A percentile compares a stretch with the other conserved stretches of the same genome.
phyloP scores from a whole-genome alignment of 1,284 basidiomycete species.

The Pseudomicrostroma phylloplanum region DNA sequence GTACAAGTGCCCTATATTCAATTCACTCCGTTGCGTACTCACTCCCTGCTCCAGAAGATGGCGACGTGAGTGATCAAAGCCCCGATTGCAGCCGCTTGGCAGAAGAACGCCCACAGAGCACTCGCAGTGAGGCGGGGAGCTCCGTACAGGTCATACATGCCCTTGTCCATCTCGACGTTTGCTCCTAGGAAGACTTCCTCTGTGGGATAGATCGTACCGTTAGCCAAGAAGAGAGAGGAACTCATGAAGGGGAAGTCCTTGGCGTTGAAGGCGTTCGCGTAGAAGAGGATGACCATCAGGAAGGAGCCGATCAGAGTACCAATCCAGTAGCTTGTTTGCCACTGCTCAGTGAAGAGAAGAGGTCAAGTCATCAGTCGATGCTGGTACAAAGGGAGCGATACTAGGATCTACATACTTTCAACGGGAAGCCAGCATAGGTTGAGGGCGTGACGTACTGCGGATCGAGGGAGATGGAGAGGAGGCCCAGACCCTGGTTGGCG shows the following conservation, averaged over 20 bases:
- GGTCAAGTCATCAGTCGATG: neutral
- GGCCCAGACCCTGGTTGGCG: conserved; percentile 37
- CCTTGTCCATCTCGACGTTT: conserved; percentile 5
- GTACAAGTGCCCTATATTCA: too few species aligned
- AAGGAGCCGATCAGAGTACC: conserved; percentile 34
- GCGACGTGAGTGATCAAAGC: conserved; percentile 59
- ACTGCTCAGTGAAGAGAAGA: conserved; percentile 10
- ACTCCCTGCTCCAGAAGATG: conserved; percentile 54
- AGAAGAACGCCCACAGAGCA: conserved; percentile 60
- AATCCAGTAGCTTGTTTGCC: conserved; percentile 37
- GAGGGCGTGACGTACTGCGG: conserved; percentile 44
- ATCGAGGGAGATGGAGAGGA: conserved; percentile 26
- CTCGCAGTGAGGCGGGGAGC: conserved; percentile 50
- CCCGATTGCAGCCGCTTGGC: conserved; percentile 52
- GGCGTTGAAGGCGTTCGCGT: conserved; percentile 26
- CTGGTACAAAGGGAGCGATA: neutral
- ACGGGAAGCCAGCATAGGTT: conserved; percentile 1
- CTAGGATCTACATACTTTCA: neutral
- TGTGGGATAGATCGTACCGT: conserved; percentile 53
- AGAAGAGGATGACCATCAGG: conserved; percentile 39
- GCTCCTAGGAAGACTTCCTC: conserved; percentile 34
- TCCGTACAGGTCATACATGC: conserved; percentile 27
- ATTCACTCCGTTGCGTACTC: neutral
- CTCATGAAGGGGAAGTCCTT: conserved; percentile 29
- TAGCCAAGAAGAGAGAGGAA: conserved; percentile 19